Percentiles rank a stretch among this genome's conserved stretches.
Evolutionary conservation across 2,329 filamentous ascomycete species (phyloP).

Genomic region (Fusarium heterosporum): DNA sequence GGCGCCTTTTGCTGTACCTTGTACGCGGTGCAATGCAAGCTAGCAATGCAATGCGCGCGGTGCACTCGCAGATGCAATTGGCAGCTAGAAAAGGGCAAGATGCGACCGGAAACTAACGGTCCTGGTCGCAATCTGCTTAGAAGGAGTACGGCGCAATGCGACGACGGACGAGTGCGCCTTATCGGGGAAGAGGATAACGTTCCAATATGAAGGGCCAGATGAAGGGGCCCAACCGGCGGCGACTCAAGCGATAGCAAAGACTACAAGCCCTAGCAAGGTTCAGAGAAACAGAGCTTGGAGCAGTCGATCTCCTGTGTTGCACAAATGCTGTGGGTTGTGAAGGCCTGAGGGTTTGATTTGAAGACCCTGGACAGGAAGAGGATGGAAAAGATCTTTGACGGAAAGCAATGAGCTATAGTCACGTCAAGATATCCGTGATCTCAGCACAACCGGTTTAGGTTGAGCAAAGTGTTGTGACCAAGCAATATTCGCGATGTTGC

Average conservation of each 20-base stretch:
- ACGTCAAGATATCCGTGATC: slow-evolving; percentile 15
- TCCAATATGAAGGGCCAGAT: slow-evolving; percentile 26
- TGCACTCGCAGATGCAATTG: slow-evolving; percentile 18
- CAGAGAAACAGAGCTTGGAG: slow-evolving; percentile 4
- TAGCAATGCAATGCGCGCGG: slow-evolving; percentile 26
- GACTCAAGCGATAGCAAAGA: slow-evolving; percentile 7
- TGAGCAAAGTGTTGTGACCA: slow-evolving; percentile 17
- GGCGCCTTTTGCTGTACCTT: slow-evolving; percentile 18
- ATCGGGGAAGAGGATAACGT: slow-evolving; percentile 34
- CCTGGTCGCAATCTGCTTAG: slow-evolving; percentile 21
- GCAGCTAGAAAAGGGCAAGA: slow-evolving; percentile 11
- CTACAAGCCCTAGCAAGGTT: slow-evolving; percentile 24
- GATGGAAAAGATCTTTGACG: not conserved
- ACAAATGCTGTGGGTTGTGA: slow-evolving; percentile 6
- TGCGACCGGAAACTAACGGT: slow-evolving; percentile 32
- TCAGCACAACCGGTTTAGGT: slow-evolving; percentile 22
- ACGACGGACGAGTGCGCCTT: slow-evolving; percentile 36
- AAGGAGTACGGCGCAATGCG: slow-evolving; percentile 38
- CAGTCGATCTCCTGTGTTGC: slow-evolving; percentile 8
- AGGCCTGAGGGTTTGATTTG: slow-evolving; percentile 9
- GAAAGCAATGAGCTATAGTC: slow-evolving; percentile 5
- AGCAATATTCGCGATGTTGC: slow-evolving; percentile 21
- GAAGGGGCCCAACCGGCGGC: slow-evolving; percentile 11
- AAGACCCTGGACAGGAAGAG: slow-evolving; percentile 5
- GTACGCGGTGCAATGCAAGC: slow-evolving; percentile 33